These are phyloP conservation scores for Striga asiatica DNA, from an alignment of 257 asterid species.

Conservation along the genomic window DNA sequence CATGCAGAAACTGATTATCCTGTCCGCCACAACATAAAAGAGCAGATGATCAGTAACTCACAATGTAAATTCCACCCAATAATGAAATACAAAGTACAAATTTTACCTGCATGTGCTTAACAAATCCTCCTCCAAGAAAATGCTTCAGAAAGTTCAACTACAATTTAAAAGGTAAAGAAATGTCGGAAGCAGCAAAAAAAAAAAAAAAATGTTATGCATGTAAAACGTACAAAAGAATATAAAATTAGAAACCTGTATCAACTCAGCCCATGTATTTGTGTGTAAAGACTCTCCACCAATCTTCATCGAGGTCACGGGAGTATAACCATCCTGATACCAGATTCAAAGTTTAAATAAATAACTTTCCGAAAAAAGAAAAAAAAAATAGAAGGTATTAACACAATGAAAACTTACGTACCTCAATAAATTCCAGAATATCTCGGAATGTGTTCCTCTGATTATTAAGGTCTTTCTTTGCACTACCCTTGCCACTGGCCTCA, in stretches of 20 bases:
- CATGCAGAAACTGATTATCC: slow-evolving; percentile 92
- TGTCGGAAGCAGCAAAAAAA: not conserved
- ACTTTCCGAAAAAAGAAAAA: slow-evolving; percentile 2
- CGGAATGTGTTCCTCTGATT: slow-evolving; percentile 76
- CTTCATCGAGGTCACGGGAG: slow-evolving; percentile 60
- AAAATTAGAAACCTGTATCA: slow-evolving; percentile 51
- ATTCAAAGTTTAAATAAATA: not conserved
- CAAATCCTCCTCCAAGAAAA: slow-evolving; percentile 96
- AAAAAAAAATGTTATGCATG: not conserved
- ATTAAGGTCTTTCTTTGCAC: slow-evolving; percentile 87
- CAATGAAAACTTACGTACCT: slow-evolving; percentile 32
- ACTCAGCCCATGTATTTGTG: slow-evolving; percentile 64
- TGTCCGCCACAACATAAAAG: slow-evolving; percentile 17
- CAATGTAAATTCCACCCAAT: not conserved
- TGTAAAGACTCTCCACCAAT: slow-evolving; percentile 67
- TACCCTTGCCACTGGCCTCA: slow-evolving; percentile 95
- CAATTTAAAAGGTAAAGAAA: slow-evolving; percentile 3
- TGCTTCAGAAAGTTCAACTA: slow-evolving; percentile 84
- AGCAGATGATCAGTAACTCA: not conserved
- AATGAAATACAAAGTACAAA: not conserved
- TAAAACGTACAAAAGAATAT: not conserved
- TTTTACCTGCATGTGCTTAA: slow-evolving; percentile 92
- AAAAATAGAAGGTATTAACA: not conserved
- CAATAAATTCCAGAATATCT: slow-evolving; percentile 75
- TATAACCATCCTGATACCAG: slow-evolving; percentile 49